phyloP scores from a whole-genome alignment of 1,284 basidiomycete genomes.

The Hypsizygus ulmarius region DNA sequence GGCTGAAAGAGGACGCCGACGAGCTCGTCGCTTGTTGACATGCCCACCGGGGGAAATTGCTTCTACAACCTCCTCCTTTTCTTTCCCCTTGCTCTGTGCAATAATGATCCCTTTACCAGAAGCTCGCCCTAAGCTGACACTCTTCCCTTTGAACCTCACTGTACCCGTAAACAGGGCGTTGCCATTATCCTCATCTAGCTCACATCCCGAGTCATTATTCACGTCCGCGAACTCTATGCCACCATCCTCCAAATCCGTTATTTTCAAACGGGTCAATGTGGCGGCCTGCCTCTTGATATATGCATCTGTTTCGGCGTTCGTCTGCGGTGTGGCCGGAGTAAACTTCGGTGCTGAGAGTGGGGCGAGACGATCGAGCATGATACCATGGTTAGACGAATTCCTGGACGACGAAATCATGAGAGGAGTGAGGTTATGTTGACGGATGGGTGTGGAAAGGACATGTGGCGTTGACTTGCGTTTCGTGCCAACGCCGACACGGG shows the following conservation, averaged over 20 bases:
- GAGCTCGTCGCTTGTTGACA: conserved; percentile 66
- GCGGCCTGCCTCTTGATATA: conserved; percentile 61
- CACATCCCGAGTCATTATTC: conserved; percentile 49
- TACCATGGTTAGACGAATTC: conserved; percentile 23
- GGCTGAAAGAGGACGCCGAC: conserved; percentile 62
- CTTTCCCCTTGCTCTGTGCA: conserved; percentile 35
- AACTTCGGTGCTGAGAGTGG: conserved; percentile 63
- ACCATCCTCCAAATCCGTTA: conserved; percentile 51
- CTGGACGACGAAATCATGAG: conserved; percentile 45
- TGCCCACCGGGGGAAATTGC: conserved; percentile 72
- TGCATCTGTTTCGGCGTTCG: conserved; percentile 61
- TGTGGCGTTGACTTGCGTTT: conserved; percentile 61
- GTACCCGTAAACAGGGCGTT: conserved; percentile 34
- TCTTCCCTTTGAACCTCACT: conserved; percentile 24
- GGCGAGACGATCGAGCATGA: conserved; percentile 59
- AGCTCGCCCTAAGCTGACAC: conserved; percentile 25
- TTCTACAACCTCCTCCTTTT: conserved; percentile 61
- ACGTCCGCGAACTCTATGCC: conserved; percentile 40
- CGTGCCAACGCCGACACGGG: conserved; percentile 43
- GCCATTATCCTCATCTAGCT: conserved; percentile 37
- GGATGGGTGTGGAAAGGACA: conserved; percentile 41
- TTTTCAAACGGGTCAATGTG: conserved; percentile 61
- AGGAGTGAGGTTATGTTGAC: conserved; percentile 46
- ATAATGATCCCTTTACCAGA: conserved; percentile 23
- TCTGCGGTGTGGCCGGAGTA: conserved; percentile 47